Evolutionary conservation across 768 basidiomycete species (phyloP), one percentile per base, ranked within the genome.

Genomic region (Vishniacozyma victoriae): DNA sequence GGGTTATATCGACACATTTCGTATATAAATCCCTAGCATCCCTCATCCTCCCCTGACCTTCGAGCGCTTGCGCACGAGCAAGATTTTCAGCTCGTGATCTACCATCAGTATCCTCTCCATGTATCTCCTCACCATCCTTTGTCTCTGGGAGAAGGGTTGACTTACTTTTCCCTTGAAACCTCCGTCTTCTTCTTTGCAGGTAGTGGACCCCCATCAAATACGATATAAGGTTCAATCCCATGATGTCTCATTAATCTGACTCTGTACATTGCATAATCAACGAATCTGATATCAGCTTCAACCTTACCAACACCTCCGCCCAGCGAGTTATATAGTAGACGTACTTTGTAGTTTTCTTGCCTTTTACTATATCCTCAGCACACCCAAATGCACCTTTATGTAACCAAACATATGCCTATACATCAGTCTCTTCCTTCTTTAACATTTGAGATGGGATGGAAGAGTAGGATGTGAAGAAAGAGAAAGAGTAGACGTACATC

Each of bases 161-260:
- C 74, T 51, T 36, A 77, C 77, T 67, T 68, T 65, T 80, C 83
- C 38, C 95, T 80, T 31, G 84, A 85, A 16, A 75, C 78, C 59
- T 99, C 95, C 0, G 93, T 97, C 0, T 82, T 83, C 68, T 80
- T 82, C 78, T 99, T 99, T 14, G 93, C 92, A 6, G 91, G 91
- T 24, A 99, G 79, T 9, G 86, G 87, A 0, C 93, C 93, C 14
- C 95, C 95, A 65, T 97, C 95, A 61, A 99, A 93, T 15, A 99
- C 95, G 20, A 99, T 75, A 69, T 86, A 90, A 1, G 95, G 93
- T 42, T 79, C 78, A 50, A 97, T 86, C 19, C 81, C 80, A 69
- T 88, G 78, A 72, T 97, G 83, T 52, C 82, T 80, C 42, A 99
- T 74, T 45, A 97, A 79, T 23, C 90, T 80, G 36, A 97, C 82